Evolutionary conservation across 495 filamentous ascomycete genomes (phyloP).

Genomic region (Pseudoneurospora amorphoporcata): DNA sequence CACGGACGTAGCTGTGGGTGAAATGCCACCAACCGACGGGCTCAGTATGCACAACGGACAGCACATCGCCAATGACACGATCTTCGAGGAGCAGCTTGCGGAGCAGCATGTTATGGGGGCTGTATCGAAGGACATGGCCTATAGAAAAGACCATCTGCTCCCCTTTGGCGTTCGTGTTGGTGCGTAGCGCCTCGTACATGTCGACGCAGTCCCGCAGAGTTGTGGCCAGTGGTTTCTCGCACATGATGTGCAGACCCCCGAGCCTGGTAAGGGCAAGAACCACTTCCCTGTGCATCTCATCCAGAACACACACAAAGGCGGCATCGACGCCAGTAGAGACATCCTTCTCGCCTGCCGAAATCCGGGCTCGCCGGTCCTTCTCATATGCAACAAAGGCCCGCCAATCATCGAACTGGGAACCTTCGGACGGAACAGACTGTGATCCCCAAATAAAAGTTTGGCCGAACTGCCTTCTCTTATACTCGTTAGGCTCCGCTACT

Average conservation of each 20-base stretch:
- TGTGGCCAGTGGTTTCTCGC: conserved; percentile 88
- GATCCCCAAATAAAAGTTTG: conserved; percentile 57
- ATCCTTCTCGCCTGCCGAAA: conserved; percentile 23
- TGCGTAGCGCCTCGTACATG: conserved; percentile 49
- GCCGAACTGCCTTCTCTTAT: conserved; percentile 62
- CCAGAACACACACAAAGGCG: conserved; percentile 77
- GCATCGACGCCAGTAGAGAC: conserved; percentile 58
- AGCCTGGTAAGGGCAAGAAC: conserved; percentile 58
- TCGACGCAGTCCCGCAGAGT: conserved; percentile 62
- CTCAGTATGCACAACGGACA: conserved; percentile 83
- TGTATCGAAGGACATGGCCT: conserved; percentile 74
- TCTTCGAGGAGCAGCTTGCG: conserved; percentile 66
- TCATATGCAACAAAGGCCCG: conserved; percentile 60
- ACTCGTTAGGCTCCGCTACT: conserved; percentile 71
- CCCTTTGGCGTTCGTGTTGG: conserved; percentile 11
- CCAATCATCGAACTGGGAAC: conserved; percentile 66
- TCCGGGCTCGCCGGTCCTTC: conserved; percentile 37
- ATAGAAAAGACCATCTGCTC: conserved; percentile 63
- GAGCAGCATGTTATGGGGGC: conserved; percentile 79
- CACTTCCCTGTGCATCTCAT: conserved; percentile 79
- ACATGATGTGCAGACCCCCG: conserved; percentile 66
- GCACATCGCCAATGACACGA: conserved; percentile 68
- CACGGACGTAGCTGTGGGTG: conserved; percentile 81
- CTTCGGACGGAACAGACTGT: conserved; percentile 22
- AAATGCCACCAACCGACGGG: conserved; percentile 98